Evolutionary conservation across 805 yeast species (phyloP).

Genomic region (Candida loeiensis): DNA sequence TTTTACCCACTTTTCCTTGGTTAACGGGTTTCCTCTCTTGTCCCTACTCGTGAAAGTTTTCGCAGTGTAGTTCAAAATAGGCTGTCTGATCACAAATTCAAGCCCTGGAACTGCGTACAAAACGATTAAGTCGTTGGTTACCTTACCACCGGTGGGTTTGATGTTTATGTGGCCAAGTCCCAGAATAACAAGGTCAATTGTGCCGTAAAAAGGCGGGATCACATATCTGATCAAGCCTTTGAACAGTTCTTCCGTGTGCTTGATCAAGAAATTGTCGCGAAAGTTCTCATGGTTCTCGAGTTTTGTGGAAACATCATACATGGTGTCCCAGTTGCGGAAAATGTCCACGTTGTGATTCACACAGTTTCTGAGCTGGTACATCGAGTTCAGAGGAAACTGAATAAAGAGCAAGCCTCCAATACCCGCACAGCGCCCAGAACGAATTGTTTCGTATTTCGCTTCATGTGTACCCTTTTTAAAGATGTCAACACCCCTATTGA

Average conservation of each 20-base stretch:
- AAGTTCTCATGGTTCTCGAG: conserved; percentile 20
- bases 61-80: conserved; percentile 41
- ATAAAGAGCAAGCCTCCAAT: conserved; percentile 63
- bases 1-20: conserved; percentile 20
- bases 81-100: conserved; percentile 51
- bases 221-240: conserved; percentile 36
- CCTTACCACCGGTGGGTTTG: conserved; percentile 51
- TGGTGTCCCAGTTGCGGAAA: conserved; percentile 30
- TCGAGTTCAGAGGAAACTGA: conserved; percentile 48
- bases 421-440: conserved; percentile 45
- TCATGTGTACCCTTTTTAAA: conserved; percentile 28
- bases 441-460: conserved; percentile 34
- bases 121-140: conserved; percentile 25
- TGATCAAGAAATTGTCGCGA: conserved; percentile 15
- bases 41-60: conserved; percentile 33
- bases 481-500: conserved; percentile 28
- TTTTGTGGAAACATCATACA: conserved; percentile 19
- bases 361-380: conserved; percentile 46
- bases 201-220: conserved; percentile 70
- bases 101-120: conserved; percentile 56
- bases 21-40: conserved; percentile 18
- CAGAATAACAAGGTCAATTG: conserved; percentile 60
- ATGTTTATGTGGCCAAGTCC: conserved; percentile 63
- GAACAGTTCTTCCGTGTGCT: conserved; percentile 20
- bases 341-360: conserved; percentile 40